A percentile compares a stretch with the other conserved stretches of the same genome.
phyloP scores from a whole-genome alignment of 2,329 filamentous ascomycete genomes.

The Dactylellina sp. region DNA sequence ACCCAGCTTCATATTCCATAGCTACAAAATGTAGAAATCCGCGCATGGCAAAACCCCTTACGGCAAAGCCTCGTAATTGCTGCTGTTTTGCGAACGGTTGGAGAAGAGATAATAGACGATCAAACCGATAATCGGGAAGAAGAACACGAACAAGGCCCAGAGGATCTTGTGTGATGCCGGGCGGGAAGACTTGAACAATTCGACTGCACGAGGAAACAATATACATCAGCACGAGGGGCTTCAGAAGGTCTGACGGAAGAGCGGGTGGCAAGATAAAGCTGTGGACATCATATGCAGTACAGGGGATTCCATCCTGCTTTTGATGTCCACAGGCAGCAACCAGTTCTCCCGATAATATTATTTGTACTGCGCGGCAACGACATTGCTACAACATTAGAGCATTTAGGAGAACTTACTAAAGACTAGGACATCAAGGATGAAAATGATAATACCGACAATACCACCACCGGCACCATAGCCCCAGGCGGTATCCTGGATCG shows the following conservation, averaged over 20 bases:
- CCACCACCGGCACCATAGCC: slow-evolving; percentile 73
- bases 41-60: slow-evolving; percentile 5
- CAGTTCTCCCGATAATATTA: too few relatives aligned
- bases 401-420: slow-evolving; percentile 67
- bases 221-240: slow-evolving; percentile 4
- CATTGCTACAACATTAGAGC: too few relatives aligned
- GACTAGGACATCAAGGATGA: slow-evolving; percentile 73
- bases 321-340: too few relatives aligned
- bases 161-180: slow-evolving; percentile 71
- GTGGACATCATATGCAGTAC: neutral
- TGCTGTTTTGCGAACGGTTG: slow-evolving; percentile 63
- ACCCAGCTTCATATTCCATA: too few relatives aligned
- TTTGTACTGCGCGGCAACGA: neutral
- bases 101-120: slow-evolving; percentile 75
- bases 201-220: slow-evolving; percentile 65
- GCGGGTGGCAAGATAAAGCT: neutral
- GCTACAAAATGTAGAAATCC: too few relatives aligned
- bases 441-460: slow-evolving; percentile 71
- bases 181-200: slow-evolving; percentile 74
- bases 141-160: slow-evolving; percentile 74
- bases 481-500: slow-evolving; percentile 66
- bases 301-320: too few relatives aligned
- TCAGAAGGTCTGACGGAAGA: too few relatives aligned
- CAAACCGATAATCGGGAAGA: slow-evolving; percentile 73
- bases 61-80: slow-evolving; percentile 52